Base-by-base conservation (phyloP, 192 early-diverging fungal genomes). In the Coemansia sp. region DNA sequence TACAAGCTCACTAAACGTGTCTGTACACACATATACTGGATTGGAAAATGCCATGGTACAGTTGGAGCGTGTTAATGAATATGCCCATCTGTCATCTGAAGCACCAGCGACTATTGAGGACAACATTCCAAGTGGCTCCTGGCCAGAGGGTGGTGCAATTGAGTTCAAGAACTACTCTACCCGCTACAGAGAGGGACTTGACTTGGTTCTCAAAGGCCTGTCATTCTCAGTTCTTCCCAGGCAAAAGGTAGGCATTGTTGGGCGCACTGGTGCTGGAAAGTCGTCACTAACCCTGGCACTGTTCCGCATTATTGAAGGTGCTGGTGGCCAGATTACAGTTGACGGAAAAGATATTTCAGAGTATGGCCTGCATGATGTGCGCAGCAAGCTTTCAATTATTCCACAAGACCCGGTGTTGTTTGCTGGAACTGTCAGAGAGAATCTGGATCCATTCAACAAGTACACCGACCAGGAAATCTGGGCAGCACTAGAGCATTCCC, bases 351-450 rank as follows among this genome's bases (percentile, higher is more conserved):
- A 89, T 62, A 86, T 87, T 59, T 62, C 80, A 2, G 69, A 75
- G 6, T 53, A 73, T 16, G 69, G 78, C 0, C 55, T 78, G 4
- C 73, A 72, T 50, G 83, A 84, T 52, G 59, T 87, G 25, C 77
- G 86, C 8, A 76, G 80, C n/a, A 67, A 84, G 22, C 60, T 96
- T 43, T 87, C 88, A 0, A 89, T 96, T 53, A 91, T 96, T 69
- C 91, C 92, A 24, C 92, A 96, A 76, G 92, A 94, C 27, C 89
- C 90, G 8, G 82, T 92, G 11, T 54, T 88, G 43, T 87, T 90
- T 67, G 72, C 82, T 33, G 88, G 88, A 24, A 87, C 88, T 5
- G 43, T 85, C 16, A 79, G 83, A 24, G 83, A 85, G 54, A 85
- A 85, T 60, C 63, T 84, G 57, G 83, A 84, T 42, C 83, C 83